Evolutionary conservation across 345 rosid genomes (phyloP).

Genomic region (Cardamine chenopodiifolia): DNA sequence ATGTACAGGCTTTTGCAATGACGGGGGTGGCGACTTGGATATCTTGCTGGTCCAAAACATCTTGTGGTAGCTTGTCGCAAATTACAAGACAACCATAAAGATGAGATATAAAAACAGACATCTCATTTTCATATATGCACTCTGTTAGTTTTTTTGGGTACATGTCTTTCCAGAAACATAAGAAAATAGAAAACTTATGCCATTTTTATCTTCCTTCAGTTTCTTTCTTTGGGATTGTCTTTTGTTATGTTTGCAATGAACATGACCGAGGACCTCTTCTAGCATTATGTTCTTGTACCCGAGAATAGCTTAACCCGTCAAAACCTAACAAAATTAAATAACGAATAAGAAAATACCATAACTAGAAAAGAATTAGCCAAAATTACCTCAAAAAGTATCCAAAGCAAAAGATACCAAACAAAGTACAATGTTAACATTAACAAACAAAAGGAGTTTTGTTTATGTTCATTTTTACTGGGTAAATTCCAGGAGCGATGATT

Average conservation of each 20-base stretch:
- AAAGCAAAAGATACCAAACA: neutral
- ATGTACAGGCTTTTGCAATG: slow-evolving; percentile 89
- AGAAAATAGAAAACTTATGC: no score
- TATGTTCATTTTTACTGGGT: neutral
- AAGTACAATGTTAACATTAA: neutral
- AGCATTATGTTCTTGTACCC: neutral
- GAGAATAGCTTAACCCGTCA: neutral
- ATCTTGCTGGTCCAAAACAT: slow-evolving; percentile 89
- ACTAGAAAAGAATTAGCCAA: neutral
- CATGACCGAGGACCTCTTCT: no score
- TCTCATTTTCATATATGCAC: no score
- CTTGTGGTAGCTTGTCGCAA: slow-evolving; percentile 87
- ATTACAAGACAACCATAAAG: slow-evolving; percentile 50
- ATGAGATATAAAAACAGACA: no score
- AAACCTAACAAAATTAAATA: no score
- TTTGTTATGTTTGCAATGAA: no score
- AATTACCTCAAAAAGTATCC: slow-evolving; percentile 2
- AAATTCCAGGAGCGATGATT: neutral
- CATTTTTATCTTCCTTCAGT: no score
- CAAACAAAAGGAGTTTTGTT: neutral
- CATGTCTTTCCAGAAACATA: no score
- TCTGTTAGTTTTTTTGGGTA: no score
- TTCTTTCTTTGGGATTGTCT: no score
- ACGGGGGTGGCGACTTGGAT: slow-evolving; percentile 99
- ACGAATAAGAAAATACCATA: neutral